A percentile compares a stretch with the other conserved stretches of the same genome.
phyloP scores from a whole-genome alignment of 2,329 filamentous ascomycete genomes.

The Pseudogymnoascus sp. region DNA sequence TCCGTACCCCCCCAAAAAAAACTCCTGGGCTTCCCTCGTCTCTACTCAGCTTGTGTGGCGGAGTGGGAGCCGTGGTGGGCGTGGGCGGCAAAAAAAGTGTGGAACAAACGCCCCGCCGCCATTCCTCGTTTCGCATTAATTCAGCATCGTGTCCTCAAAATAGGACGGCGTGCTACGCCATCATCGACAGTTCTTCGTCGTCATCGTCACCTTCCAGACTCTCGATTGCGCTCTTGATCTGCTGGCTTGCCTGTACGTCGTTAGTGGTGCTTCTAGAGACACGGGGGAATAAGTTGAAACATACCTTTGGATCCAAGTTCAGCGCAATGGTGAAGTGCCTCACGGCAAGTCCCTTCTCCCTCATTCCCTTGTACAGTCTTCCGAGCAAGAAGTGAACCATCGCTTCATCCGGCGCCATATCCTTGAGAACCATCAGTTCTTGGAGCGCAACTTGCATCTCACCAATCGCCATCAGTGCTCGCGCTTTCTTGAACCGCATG shows the following conservation, averaged over 20 bases:
- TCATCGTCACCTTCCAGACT: slow-evolving; percentile 75
- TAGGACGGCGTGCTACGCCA: slow-evolving; percentile 28
- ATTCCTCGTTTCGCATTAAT: slow-evolving; percentile 6
- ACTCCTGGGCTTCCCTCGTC: background rate
- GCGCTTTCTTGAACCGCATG: slow-evolving; percentile 87
- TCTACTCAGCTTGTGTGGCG: background rate
- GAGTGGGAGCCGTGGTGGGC: background rate
- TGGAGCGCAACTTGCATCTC: slow-evolving; percentile 66
- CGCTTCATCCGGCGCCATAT: slow-evolving; percentile 87
- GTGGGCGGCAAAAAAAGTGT: background rate
- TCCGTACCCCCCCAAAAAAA: background rate
- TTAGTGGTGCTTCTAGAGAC: slow-evolving; percentile 12
- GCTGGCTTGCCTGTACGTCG: slow-evolving; percentile 65
- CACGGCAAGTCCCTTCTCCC: slow-evolving; percentile 73
- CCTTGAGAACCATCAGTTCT: slow-evolving; percentile 83
- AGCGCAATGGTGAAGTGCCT: slow-evolving; percentile 90
- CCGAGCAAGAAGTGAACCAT: slow-evolving; percentile 94
- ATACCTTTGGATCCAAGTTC: slow-evolving; percentile 92
- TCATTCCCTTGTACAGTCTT: slow-evolving; percentile 68
- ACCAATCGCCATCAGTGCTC: slow-evolving; percentile 71
- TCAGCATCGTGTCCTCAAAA: background rate
- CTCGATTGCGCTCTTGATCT: slow-evolving; percentile 97
- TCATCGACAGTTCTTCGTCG: slow-evolving; percentile 53
- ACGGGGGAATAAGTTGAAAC: slow-evolving; percentile 20
- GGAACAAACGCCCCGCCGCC: background rate